These are phyloP conservation scores for Xylariaceae sp. DNA, from an alignment of 2,329 filamentous ascomycete species.

Conservation along the genomic window DNA sequence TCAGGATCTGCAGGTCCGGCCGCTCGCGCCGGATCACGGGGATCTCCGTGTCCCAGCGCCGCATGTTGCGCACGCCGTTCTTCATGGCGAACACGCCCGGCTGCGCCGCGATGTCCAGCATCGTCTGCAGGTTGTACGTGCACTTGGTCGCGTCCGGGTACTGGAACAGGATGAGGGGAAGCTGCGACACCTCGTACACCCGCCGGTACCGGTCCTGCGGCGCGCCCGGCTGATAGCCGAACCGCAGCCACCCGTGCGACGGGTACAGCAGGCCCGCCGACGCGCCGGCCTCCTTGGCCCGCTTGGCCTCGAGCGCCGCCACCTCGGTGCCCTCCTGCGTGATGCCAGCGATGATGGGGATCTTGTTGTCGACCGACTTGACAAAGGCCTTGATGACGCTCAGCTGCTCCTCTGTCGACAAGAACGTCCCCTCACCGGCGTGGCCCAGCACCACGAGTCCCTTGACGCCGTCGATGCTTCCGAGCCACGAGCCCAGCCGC, in stretches of 20 bases:
- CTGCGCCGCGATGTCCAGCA: constrained; percentile 43
- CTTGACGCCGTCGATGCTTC: constrained; percentile 42
- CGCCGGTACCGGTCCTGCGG: constrained; percentile 43
- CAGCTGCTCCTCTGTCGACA: constrained; percentile 41
- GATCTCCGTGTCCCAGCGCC: constrained; percentile 49
- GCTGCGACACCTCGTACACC: constrained; percentile 40
- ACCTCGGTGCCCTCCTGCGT: constrained; percentile 46
- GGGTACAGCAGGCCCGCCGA: constrained; percentile 44
- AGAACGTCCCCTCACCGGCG: constrained; percentile 46
- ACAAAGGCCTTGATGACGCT: constrained; percentile 44
- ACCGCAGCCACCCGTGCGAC: constrained; percentile 47
- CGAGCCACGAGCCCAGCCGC: constrained; percentile 44
- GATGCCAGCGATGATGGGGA: constrained; percentile 46
- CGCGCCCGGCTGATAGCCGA: constrained; percentile 44
- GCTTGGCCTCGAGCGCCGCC: constrained; percentile 42
- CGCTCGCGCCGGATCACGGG: constrained; percentile 41
- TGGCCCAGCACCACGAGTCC: constrained; percentile 47
- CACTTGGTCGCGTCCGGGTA: constrained; percentile 47
- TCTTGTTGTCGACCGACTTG: constrained; percentile 40
- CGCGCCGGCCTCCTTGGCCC: constrained; percentile 42
- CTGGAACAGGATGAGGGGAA: constrained; percentile 46
- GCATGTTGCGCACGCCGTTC: constrained; percentile 49
- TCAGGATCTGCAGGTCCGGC: constrained; percentile 41
- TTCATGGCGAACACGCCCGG: constrained; percentile 50
- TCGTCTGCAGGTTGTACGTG: constrained; percentile 42